phyloP scores from a whole-genome alignment of 345 rosid genomes.

The Luvunga scandens region DNA sequence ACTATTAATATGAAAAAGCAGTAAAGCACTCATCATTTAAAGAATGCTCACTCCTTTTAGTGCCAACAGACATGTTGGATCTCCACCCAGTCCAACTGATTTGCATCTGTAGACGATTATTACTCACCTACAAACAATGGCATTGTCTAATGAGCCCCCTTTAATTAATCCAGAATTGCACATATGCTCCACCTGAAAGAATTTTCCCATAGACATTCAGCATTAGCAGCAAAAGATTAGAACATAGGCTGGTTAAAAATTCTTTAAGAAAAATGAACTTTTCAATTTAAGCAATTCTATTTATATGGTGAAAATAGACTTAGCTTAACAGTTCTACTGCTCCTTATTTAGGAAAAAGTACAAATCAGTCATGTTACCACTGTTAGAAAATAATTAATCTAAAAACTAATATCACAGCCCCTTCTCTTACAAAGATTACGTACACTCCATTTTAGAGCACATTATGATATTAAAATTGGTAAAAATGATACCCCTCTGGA shows the following conservation, averaged over 20 bases:
- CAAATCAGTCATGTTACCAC: not conserved
- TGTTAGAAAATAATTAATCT: not conserved
- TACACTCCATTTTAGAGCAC: not conserved
- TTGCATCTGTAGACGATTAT: not conserved
- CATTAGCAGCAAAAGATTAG: constrained; percentile 5
- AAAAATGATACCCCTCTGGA: not conserved
- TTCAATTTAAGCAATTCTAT: not conserved
- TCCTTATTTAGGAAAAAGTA: too few species aligned
- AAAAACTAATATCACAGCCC: not conserved
- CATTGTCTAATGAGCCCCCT: constrained; percentile 86
- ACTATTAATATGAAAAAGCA: not conserved
- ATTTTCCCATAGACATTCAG: constrained; percentile 2
- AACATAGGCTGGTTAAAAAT: not conserved
- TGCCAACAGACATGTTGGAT: not conserved
- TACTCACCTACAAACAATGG: constrained; percentile 74
- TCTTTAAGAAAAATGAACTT: not conserved
- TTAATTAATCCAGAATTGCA: constrained; percentile 65
- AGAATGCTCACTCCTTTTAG: not conserved
- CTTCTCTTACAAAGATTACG: not conserved
- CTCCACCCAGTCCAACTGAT: not conserved
- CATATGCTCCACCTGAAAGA: constrained; percentile 70
- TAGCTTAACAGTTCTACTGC: not conserved
- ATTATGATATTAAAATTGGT: not conserved
- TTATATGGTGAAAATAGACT: not conserved
- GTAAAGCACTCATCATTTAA: not conserved